phyloP scores from a whole-genome alignment of 345 rosid genomes.

The Gossypium ekmanianum region DNA sequence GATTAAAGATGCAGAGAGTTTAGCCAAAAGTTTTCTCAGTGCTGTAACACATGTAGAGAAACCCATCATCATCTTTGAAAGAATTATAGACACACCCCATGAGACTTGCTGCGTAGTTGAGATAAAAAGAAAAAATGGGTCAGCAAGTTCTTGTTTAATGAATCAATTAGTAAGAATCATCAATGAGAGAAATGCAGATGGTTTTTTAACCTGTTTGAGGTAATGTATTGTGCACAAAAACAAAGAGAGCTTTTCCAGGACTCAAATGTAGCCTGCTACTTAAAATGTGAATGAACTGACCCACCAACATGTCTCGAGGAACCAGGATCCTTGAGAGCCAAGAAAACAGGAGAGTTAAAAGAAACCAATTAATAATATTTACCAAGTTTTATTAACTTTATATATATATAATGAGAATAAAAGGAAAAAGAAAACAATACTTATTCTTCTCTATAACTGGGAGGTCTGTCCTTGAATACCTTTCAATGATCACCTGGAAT shows the following conservation, averaged over 20 bases:
- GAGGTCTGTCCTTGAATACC: background rate
- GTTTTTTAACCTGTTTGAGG: background rate
- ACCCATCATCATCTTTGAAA: background rate
- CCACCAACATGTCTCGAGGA: background rate
- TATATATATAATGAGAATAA: background rate
- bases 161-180: background rate
- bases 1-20: background rate
- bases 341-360: background rate
- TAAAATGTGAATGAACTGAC: background rate
- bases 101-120: background rate
- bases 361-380: background rate
- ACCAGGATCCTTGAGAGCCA: background rate
- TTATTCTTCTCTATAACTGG: background rate
- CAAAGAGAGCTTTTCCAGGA: constrained; percentile 7
- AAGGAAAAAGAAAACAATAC: background rate
- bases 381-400: background rate
- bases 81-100: constrained; percentile 8
- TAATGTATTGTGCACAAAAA: background rate
- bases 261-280: background rate
- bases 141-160: background rate
- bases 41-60: constrained; percentile 8
- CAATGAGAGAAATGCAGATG: background rate
- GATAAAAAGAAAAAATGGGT: background rate
- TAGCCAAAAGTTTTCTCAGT: constrained; percentile 7
- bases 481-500: background rate